Base-by-base conservation (phyloP, 352 stramenopile genomes). In the Phytophthora colocasiae region DNA sequence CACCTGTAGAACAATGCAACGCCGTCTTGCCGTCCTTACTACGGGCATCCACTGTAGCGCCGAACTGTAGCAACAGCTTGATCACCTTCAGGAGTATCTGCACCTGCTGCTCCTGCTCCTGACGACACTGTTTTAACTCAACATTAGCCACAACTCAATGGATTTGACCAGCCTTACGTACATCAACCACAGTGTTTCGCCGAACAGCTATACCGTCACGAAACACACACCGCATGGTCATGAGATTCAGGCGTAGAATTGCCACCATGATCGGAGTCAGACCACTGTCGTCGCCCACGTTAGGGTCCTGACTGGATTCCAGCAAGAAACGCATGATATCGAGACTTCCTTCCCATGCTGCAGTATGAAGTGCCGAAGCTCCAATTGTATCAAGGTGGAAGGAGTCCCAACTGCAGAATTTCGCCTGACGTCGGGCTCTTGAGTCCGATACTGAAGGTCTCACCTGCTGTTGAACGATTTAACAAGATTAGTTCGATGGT, bases 251-350 rank as follows among this genome's bases (percentile, higher is more conserved):
- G 0, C 57, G 66, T 32, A 78, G 19, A 31, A 73, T 72, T 15
- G 62, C 36, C 24, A 78, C 47, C 66, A 75, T 78, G 17, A 72
- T 59, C 1, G 71, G 41, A 22, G 66, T 75, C 57, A 75, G 54
- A 7, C 47, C 61, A 49, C 40, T 43, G n/a, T 73, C 52, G 44
- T 66, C 66, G 2, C 15, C 6, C 7, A 22, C 32, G 29, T 78
- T 55, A 2, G 66, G 66, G 22, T 56, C n/a, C 9, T 73, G 66
- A 0, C 71, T 62, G 2, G 24, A 36, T 46, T 73, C 57, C 10
- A 79, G 58, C 29, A 79, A 32, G 36, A 71, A 73, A 9, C 56
- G 15, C 17, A 69, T 6, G 17, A 79, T 55, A 2, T n/a, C n/a
- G 0, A 63, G 4, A 15, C 36, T 60, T 9, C 58, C 62, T 49